Conservation (phyloP, 352 stramenopile genomes). For the Globisporangium radiosum region DNA sequence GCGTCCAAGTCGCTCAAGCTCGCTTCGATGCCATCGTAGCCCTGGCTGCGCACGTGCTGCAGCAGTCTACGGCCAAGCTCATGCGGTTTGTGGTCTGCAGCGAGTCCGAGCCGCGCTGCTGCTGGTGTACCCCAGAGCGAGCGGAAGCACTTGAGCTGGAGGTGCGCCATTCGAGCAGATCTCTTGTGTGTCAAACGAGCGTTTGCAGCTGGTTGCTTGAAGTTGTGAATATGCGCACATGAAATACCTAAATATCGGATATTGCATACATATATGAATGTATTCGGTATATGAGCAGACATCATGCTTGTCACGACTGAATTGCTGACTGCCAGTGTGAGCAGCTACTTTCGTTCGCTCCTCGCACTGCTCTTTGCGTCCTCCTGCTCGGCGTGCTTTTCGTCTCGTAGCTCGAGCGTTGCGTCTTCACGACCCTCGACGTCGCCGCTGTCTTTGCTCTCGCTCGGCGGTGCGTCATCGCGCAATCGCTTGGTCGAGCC, state of each 20-base stretch:
- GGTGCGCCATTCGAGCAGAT: neutral
- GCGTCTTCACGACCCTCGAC: neutral
- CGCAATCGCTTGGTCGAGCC: neutral
- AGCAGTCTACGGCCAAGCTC: slow-evolving; percentile 30
- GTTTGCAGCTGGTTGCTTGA: neutral
- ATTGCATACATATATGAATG: neutral
- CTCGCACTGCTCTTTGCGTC: neutral
- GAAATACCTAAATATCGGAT: neutral
- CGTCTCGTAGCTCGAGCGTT: neutral
- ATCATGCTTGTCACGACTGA: neutral
- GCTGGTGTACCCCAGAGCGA: slow-evolving; percentile 51
- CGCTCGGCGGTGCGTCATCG: neutral
- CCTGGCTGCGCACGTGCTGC: slow-evolving; percentile 32
- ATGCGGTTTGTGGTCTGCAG: slow-evolving; percentile 3
- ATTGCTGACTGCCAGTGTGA: neutral
- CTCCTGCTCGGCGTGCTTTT: neutral
- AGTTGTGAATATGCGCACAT: neutral
- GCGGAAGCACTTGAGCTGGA: slow-evolving; percentile 37
- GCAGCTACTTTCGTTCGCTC: neutral
- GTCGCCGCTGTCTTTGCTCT: neutral
- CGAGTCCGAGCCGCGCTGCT: slow-evolving; percentile 21
- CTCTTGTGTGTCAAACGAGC: neutral
- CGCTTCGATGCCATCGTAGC: slow-evolving; percentile 63
- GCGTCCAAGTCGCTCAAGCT: slow-evolving; percentile 54
- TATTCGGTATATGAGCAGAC: neutral